A percentile compares a stretch with the other conserved stretches of the same genome.
Evolutionary conservation across 2,329 filamentous ascomycete species (phyloP).

Genomic region (Aureobasidium lini): DNA sequence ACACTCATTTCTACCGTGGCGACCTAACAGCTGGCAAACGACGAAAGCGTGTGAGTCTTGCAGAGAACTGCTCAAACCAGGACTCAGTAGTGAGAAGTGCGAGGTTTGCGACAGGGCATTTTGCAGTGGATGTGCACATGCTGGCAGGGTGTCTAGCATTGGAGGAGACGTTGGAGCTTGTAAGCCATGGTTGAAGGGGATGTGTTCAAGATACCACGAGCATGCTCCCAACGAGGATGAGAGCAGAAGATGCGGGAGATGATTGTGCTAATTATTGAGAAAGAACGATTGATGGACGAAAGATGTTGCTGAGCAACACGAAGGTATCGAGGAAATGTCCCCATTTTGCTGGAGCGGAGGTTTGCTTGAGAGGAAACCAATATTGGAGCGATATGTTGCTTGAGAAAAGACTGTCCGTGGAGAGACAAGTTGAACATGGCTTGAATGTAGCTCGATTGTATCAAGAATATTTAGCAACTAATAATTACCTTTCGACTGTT

Average conservation of each 20-base stretch:
- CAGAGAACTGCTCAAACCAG: constrained; percentile 32
- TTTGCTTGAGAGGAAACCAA: no score
- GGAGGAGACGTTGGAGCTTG: constrained; percentile 29
- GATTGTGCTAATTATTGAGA: not conserved
- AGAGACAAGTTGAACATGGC: not conserved
- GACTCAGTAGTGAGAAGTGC: constrained; percentile 32
- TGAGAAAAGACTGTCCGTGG: not conserved
- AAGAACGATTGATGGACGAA: not conserved
- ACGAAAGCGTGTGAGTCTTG: constrained; percentile 33
- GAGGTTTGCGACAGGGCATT: constrained; percentile 35
- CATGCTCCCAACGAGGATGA: constrained; percentile 19
- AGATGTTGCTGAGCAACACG: no score
- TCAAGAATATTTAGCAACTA: not conserved
- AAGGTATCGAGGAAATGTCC: not conserved
- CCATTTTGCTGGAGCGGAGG: not conserved
- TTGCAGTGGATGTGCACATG: constrained; percentile 33
- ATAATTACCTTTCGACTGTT: not conserved
- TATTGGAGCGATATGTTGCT: not conserved
- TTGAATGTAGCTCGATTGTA: not conserved
- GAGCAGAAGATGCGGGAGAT: not conserved
- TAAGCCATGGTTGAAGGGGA: constrained; percentile 30
- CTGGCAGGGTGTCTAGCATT: constrained; percentile 19
- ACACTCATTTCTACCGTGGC: constrained; percentile 35
- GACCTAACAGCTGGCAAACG: constrained; percentile 28
- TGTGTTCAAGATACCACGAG: constrained; percentile 32